A percentile compares a stretch with the other conserved stretches of the same genome.
These are phyloP conservation scores for Pisolithus orientalis DNA, from an alignment of 768 basidiomycete genomes.

Conservation along the genomic window DNA sequence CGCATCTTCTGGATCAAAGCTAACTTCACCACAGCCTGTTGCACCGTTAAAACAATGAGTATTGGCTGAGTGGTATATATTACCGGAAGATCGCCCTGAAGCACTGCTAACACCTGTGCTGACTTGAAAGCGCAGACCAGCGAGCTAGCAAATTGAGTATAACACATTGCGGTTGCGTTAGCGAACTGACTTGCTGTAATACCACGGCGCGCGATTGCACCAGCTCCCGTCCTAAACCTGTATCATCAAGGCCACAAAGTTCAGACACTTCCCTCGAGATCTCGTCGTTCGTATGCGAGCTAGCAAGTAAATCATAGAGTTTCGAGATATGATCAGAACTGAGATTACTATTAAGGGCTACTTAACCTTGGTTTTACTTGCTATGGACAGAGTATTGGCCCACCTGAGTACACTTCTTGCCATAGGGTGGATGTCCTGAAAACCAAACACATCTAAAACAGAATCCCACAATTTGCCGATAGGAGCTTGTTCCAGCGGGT, in stretches of 20 bases:
- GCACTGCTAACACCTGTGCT: neutral
- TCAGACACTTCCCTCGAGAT: constrained; percentile 78
- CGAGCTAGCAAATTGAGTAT: constrained; percentile 12
- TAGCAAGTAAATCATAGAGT: constrained; percentile 38
- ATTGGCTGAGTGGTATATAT: neutral
- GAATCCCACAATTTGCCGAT: constrained; percentile 21
- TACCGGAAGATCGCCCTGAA: constrained; percentile 6
- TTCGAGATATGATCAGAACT: constrained; percentile 6
- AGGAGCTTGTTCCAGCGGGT: constrained; percentile 6
- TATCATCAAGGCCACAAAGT: constrained; percentile 75
- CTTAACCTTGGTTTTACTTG: constrained; percentile 1
- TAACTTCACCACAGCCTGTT: constrained; percentile 9
- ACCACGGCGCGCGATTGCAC: constrained; percentile 49
- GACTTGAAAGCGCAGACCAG: constrained; percentile 1
- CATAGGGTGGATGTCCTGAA: neutral
- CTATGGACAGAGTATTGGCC: neutral
- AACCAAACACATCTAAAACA: constrained; percentile 28
- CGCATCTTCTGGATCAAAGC: constrained; percentile 40
- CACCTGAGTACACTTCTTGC: constrained; percentile 13
- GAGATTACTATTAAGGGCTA: constrained; percentile 9
- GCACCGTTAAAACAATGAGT: neutral
- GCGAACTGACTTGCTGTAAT: constrained; percentile 40
- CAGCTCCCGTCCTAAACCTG: constrained; percentile 72
- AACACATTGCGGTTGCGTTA: neutral
- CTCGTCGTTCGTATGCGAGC: constrained; percentile 51